A percentile compares a stretch with the other conserved stretches of the same genome.
Conservation (phyloP, 129 eudicot species). For the Oenanthe sinensis region DNA sequence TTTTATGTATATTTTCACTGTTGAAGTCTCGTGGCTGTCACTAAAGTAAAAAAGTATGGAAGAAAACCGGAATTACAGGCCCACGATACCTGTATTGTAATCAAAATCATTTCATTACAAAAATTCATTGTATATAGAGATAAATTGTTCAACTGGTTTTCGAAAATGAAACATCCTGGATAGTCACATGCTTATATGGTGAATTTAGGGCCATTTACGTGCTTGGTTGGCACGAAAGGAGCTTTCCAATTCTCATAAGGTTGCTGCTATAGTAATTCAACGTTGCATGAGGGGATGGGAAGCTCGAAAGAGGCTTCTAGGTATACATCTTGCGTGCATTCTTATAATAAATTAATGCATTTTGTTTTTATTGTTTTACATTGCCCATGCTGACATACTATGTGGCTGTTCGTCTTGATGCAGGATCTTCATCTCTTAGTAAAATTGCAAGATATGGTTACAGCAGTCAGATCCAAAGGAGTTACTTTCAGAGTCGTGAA, state of each 20-base stretch:
- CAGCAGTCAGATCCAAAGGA: not conserved
- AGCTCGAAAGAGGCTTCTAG: conserved; percentile 48
- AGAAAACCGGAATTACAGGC: not conserved
- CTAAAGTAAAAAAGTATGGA: not conserved
- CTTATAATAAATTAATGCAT: not conserved
- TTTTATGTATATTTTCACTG: not conserved
- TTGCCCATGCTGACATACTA: not conserved
- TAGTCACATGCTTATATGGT: not conserved
- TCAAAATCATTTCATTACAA: not conserved
- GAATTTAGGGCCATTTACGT: conserved; percentile 27
- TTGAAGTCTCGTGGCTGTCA: not conserved
- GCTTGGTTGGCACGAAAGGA: conserved; percentile 56
- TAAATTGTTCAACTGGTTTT: not conserved
- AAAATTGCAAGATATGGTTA: conserved; percentile 14
- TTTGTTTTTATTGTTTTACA: not conserved
- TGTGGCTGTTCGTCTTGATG: conserved; percentile 6
- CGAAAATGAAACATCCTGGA: not conserved
- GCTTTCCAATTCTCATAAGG: conserved; percentile 20
- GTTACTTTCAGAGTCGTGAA: conserved; percentile 22
- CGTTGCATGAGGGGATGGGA: conserved; percentile 42
- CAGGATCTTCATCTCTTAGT: conserved; percentile 31
- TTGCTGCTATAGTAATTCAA: conserved; percentile 58
- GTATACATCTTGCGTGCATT: conserved; percentile 20
- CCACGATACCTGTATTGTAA: not conserved
- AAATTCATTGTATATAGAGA: not conserved